Base-by-base conservation (phyloP, 192 early-diverging fungal genomes). In the Geranomyces michiganensis region DNA sequence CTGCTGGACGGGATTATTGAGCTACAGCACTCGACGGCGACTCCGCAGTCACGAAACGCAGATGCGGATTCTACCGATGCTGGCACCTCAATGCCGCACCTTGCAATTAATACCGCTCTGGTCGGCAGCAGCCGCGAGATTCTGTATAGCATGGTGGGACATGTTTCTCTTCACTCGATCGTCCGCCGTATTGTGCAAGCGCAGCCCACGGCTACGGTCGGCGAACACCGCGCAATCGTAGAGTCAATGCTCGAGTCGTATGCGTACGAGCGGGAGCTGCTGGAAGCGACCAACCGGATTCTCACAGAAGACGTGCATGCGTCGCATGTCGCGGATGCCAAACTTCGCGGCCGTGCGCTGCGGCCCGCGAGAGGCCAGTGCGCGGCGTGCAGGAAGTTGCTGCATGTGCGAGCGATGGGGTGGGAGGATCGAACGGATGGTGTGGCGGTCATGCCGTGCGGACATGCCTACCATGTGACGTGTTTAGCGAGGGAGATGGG, bases 331-430 rank as follows among this genome's bases (percentile, higher is more conserved):
- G 12, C 46, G 13, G 61, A 62, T 14, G 46, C 45, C 12, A n/a
- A 21, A 21, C n/a, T 67, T 1, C 55, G 60, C 31, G 62, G 45
- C 9, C 12, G 36, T 8, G 78, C 76, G 7, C 49, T 82, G 5
- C 65, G 76, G 10, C 81, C 83, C 9, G 62, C 49, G 45, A 62
- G 67, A n/a, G 83, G 83, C 0, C 80, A 81, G 49, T 85, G 83
- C 60, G 75, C 51, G 32, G 68, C 77, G 2, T 85, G 83, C 44
- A 44, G 71, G 29, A 61, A 78, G 9, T 27, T 80, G 19, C 64
- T 84, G 43, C 83, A 84, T 47, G 71, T 81, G 10, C 70, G 76
- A 19, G 79, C 76, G 58, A 73, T 76, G 73, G 43, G 27, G 41
- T 64, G 64, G 22, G 60, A 59, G 27, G 78, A 85, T n/a, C 33